phyloP scores from a whole-genome alignment of 2,329 filamentous ascomycete species.

The Paecilomyces fulvus region DNA sequence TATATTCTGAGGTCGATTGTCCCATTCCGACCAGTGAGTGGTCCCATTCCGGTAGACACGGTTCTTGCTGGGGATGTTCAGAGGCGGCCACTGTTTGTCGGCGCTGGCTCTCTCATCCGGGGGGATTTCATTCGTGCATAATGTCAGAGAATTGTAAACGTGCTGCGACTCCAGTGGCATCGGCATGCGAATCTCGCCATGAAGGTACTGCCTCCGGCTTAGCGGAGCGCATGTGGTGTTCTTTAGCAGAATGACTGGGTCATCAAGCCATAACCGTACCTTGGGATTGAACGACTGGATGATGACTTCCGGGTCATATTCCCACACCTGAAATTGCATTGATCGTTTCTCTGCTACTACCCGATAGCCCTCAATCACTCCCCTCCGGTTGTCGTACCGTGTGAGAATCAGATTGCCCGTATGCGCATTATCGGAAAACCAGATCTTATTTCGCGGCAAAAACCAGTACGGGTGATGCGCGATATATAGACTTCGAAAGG shows the following conservation, averaged over 20 bases:
- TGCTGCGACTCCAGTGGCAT: conserved; percentile 45
- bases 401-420: conserved; percentile 66
- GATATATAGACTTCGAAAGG: conserved; percentile 63
- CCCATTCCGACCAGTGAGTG: conserved; percentile 34
- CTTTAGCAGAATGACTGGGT: conserved; percentile 57
- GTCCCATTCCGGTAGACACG: conserved; percentile 47
- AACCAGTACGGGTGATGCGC: conserved; percentile 80
- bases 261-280: conserved; percentile 64
- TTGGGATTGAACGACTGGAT: conserved; percentile 66
- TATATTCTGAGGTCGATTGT: conserved; percentile 44
- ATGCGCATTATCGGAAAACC: conserved; percentile 70
- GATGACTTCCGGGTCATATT: conserved; percentile 54
- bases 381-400: conserved; percentile 65
- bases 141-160: conserved; percentile 59
- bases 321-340: conserved; percentile 55
- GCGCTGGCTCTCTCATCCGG: conserved; percentile 25
- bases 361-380: conserved; percentile 72
- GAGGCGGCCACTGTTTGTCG: conserved; percentile 66
- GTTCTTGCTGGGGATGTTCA: conserved; percentile 55
- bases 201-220: conserved; percentile 13
- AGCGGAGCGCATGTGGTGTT: conserved; percentile 11
- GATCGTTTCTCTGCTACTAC: conserved; percentile 57
- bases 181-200: conserved; percentile 43
- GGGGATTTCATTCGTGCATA: conserved; percentile 47
- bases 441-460: conserved; percentile 67